Percentiles rank a stretch among this genome's conserved stretches.
Conservation (phyloP, 345 rosid genomes). For the Salix koriyanagi region DNA sequence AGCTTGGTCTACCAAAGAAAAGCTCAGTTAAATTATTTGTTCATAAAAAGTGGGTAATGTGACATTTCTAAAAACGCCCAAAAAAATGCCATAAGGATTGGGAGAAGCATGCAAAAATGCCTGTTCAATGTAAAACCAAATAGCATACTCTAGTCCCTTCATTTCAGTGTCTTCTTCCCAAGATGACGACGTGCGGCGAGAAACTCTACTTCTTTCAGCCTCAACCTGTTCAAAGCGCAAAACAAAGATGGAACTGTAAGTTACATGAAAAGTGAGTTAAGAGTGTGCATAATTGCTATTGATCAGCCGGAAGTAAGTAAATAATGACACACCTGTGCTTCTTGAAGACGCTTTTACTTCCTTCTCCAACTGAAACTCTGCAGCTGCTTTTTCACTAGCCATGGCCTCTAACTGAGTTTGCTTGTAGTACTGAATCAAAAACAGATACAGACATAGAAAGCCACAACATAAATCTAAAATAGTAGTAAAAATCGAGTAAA, state of each 20-base stretch:
- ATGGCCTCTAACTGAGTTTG: conserved; percentile 97
- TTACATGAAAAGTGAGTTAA: neutral
- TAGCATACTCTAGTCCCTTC: conserved; percentile 83
- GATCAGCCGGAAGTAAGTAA: conserved; percentile 14
- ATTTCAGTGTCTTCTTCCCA: conserved; percentile 98
- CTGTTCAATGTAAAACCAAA: neutral
- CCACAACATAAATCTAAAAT: conserved; percentile 2
- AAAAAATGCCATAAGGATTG: conserved; percentile 7
- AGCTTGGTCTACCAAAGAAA: neutral
- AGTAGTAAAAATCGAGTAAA: neutral
- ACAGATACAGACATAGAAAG: conserved; percentile 4
- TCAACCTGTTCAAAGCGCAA: conserved; percentile 52
- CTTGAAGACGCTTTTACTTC: conserved; percentile 79
- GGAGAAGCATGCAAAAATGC: neutral
- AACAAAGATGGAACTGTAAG: conserved; percentile 1
- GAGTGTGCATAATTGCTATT: conserved; percentile 2
- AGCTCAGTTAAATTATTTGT: neutral
- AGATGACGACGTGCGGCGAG: conserved; percentile 62
- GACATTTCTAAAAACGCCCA: neutral
- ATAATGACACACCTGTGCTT: conserved; percentile 60
- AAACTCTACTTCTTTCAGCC: conserved; percentile 78
- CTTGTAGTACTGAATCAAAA: conserved; percentile 74
- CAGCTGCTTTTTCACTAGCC: conserved; percentile 98
- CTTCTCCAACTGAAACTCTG: conserved; percentile 96
- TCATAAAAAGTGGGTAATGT: neutral